These are phyloP conservation scores for Penicillium vulpinum DNA, from an alignment of 2,329 filamentous ascomycete genomes.

Conservation along the genomic window DNA sequence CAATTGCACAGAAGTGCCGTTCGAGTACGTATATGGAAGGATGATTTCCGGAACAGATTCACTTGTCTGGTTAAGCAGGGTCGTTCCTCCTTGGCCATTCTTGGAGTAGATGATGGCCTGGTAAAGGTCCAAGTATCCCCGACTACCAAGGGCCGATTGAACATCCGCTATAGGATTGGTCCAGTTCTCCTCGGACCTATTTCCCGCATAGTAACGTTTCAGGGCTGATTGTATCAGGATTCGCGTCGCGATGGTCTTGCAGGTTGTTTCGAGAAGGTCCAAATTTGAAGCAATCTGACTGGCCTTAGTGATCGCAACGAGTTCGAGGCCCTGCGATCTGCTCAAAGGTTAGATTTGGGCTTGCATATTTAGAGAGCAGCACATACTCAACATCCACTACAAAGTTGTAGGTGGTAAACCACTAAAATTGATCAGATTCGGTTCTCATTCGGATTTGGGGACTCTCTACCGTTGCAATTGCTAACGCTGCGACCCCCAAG, in stretches of 20 bases:
- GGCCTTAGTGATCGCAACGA: constrained; percentile 85
- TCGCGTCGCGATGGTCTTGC: constrained; percentile 68
- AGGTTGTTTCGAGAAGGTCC: constrained; percentile 73
- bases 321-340: constrained; percentile 62
- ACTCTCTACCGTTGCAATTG: constrained; percentile 58
- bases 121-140: constrained; percentile 57
- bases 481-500: constrained; percentile 72
- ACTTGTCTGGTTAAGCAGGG: constrained; percentile 66
- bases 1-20: constrained; percentile 62
- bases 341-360: constrained; percentile 4
- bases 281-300: constrained; percentile 77
- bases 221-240: constrained; percentile 56
- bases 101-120: constrained; percentile 74
- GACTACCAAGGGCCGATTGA: constrained; percentile 63
- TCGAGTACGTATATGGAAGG: constrained; percentile 61
- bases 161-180: constrained; percentile 62
- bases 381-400: constrained; percentile 56
- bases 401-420: constrained; percentile 62
- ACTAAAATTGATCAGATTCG: constrained; percentile 37
- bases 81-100: constrained; percentile 60
- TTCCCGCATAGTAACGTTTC: constrained; percentile 52
- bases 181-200: constrained; percentile 63
- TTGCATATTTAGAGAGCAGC: neutral
- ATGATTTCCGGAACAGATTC: constrained; percentile 44
- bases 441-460: constrained; percentile 4